Evolutionary conservation across 345 rosid genomes (phyloP).

Genomic region (Camelina hispida): DNA sequence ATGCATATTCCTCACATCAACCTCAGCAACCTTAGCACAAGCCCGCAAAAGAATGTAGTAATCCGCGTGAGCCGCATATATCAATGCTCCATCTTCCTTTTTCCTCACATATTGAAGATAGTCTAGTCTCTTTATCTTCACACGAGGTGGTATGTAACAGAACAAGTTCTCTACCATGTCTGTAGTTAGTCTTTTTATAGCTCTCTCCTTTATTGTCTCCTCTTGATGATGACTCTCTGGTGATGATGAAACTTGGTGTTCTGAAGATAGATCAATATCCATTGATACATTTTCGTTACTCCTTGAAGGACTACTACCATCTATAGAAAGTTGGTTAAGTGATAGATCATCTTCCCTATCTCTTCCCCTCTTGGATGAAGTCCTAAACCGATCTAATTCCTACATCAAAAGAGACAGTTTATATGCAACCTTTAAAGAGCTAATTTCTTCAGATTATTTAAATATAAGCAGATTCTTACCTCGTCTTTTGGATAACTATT

Average conservation of each 20-base stretch:
- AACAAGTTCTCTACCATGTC: conserved; percentile 80
- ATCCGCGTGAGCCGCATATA: conserved; percentile 77
- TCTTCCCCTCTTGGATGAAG: conserved; percentile 48
- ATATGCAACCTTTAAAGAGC: background rate
- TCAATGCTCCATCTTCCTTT: conserved; percentile 56
- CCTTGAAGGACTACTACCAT: conserved; percentile 27
- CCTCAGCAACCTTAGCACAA: conserved; percentile 65
- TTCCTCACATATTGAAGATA: conserved; percentile 73
- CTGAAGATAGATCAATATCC: background rate
- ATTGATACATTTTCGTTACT: conserved; percentile 11
- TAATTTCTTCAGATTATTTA: background rate
- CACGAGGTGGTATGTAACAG: conserved; percentile 73
- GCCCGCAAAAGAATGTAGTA: conserved; percentile 75
- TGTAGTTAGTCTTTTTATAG: conserved; percentile 53
- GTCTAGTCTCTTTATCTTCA: conserved; percentile 57
- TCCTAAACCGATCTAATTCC: conserved; percentile 11
- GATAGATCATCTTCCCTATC: conserved; percentile 39
- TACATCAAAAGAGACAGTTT: conserved; percentile 22
- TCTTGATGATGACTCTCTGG: conserved; percentile 15
- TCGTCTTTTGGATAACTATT: conserved; percentile 52
- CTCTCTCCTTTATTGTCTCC: conserved; percentile 36
- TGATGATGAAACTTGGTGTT: conserved; percentile 5
- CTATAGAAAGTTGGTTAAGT: conserved; percentile 25
- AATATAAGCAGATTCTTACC: conserved; percentile 41
- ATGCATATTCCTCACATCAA: conserved; percentile 72